Percentiles rank a stretch among this genome's conserved stretches.
Conservation (phyloP, 306 rosid genomes). For the Cicer judaicum region DNA sequence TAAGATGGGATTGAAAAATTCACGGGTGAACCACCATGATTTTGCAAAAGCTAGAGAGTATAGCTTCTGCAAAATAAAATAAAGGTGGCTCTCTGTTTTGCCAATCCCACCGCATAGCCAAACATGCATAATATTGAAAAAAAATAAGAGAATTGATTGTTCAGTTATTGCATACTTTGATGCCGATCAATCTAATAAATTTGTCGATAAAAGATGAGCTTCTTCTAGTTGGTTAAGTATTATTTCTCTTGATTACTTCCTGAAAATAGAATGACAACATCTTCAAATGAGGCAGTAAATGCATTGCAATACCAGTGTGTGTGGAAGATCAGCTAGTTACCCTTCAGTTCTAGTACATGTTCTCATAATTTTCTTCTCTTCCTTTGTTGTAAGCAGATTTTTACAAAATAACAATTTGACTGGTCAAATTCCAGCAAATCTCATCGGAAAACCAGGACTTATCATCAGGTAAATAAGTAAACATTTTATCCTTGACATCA, state of each 20-base stretch:
- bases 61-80: too few relatives aligned
- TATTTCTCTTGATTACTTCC: not conserved
- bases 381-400: constrained; percentile 61
- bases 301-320: not conserved
- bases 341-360: constrained; percentile 24
- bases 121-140: not conserved
- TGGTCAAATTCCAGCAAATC: constrained; percentile 79
- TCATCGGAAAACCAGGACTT: constrained; percentile 63
- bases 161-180: constrained; percentile 30
- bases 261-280: constrained; percentile 2
- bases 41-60: too few relatives aligned
- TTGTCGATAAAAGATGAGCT: not conserved
- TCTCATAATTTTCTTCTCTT: constrained; percentile 4
- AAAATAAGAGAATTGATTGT: constrained; percentile 28
- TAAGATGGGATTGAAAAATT: too few relatives aligned
- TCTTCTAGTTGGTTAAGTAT: constrained; percentile 2
- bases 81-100: too few relatives aligned
- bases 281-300: constrained; percentile 1
- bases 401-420: constrained; percentile 86
- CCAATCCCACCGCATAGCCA: too few relatives aligned
- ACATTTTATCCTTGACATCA: constrained; percentile 18
- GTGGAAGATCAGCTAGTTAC: constrained; percentile 24
- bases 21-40: too few relatives aligned
- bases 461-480: constrained; percentile 58
- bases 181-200: constrained; percentile 12